Percentiles rank a stretch among this genome's conserved stretches.
These are phyloP conservation scores for Tarenaya hassleriana DNA, from an alignment of 345 rosid species.

Conservation along the genomic window DNA sequence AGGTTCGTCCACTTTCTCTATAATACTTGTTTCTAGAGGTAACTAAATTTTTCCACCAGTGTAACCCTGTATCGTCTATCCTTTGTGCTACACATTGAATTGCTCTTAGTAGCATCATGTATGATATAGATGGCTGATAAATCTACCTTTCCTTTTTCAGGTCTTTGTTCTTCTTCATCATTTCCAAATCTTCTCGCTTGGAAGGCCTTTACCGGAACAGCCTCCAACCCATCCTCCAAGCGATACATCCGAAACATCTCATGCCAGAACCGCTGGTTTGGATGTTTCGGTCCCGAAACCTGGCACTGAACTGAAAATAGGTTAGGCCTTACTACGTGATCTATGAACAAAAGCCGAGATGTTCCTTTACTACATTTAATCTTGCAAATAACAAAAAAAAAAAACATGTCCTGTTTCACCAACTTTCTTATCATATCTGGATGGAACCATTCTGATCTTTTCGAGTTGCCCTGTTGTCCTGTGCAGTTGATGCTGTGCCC, in stretches of 20 bases:
- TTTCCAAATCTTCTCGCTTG: constrained; percentile 72
- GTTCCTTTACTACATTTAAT: too few relatives aligned
- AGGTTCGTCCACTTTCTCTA: too few relatives aligned
- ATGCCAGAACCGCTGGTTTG: constrained; percentile 61
- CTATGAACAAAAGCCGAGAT: too few relatives aligned
- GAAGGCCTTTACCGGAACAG: constrained; percentile 71
- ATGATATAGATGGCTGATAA: constrained; percentile 19
- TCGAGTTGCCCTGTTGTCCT: constrained; percentile 17
- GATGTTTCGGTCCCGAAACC: constrained; percentile 74
- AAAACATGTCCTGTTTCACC: not conserved
- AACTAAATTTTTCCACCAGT: too few relatives aligned
- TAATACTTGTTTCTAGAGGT: too few relatives aligned
- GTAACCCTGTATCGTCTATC: too few relatives aligned
- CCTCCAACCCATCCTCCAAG: constrained; percentile 56
- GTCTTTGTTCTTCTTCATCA: constrained; percentile 90
- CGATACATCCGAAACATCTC: constrained; percentile 42
- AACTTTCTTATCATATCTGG: constrained; percentile 23
- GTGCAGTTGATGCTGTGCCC: constrained; percentile 82
- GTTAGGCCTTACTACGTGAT: constrained; percentile 31
- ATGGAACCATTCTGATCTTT: not conserved
- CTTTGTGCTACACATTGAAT: too few relatives aligned
- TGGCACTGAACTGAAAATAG: constrained; percentile 66
- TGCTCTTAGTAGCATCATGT: too few relatives aligned
- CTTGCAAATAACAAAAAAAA: too few relatives aligned
- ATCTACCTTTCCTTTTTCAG: constrained; percentile 32